These are phyloP conservation scores for Daldinia concentrica DNA, from an alignment of 495 filamentous ascomycete genomes.

Conservation along the genomic window DNA sequence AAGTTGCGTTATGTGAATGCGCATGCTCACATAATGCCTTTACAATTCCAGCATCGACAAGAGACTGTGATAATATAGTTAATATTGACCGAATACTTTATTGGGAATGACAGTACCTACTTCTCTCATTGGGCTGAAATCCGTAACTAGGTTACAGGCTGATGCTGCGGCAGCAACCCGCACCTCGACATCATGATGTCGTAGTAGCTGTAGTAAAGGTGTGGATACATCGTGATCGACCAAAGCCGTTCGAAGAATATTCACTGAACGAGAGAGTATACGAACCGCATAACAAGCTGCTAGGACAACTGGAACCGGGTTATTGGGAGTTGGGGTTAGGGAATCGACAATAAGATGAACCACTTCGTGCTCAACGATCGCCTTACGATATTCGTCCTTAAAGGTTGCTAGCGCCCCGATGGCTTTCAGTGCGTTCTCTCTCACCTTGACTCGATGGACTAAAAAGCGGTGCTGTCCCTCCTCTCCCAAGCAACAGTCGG, in stretches of 20 bases:
- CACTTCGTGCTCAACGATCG: constrained; percentile 80
- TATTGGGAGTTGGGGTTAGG: constrained; percentile 66
- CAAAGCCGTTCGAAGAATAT: constrained; percentile 81
- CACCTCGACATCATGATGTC: constrained; percentile 79
- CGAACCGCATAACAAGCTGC: constrained; percentile 84
- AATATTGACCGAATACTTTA: not conserved
- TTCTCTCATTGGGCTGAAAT: constrained; percentile 90
- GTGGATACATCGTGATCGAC: constrained; percentile 84
- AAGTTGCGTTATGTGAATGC: constrained; percentile 72
- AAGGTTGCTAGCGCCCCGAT: constrained; percentile 79
- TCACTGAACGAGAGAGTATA: constrained; percentile 83
- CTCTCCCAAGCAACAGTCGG: constrained; percentile 62
- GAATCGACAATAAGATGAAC: constrained; percentile 85
- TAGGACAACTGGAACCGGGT: constrained; percentile 71
- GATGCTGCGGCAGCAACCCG: constrained; percentile 84
- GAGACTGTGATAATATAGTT: constrained; percentile 61
- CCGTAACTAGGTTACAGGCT: constrained; percentile 82
- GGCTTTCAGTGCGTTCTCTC: constrained; percentile 80
- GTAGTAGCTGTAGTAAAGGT: constrained; percentile 80
- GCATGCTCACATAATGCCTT: constrained; percentile 85
- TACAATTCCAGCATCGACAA: constrained; percentile 79
- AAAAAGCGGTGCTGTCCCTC: constrained; percentile 69
- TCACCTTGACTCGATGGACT: constrained; percentile 77
- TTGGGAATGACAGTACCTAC: constrained; percentile 57
- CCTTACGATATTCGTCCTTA: constrained; percentile 86